Conservation (phyloP, 192 early-diverging fungal species). For the Umbelopsis sp. region DNA sequence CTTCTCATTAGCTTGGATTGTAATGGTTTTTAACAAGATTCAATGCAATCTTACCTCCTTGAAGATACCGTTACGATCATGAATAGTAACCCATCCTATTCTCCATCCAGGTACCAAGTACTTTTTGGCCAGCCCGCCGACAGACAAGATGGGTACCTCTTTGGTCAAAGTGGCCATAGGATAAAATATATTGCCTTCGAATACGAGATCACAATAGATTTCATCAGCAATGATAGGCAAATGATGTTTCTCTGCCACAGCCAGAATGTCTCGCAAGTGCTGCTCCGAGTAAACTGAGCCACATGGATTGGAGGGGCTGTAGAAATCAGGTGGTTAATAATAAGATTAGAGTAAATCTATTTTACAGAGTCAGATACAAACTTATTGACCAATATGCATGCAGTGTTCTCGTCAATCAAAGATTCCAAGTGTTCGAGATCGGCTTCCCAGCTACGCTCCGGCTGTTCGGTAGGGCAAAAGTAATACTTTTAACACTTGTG, state of each 20-base stretch:
- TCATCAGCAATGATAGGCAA: conserved; percentile 88
- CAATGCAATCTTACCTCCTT: conserved; percentile 14
- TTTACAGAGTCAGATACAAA: conserved; percentile 3
- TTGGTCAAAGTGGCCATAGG: conserved; percentile 72
- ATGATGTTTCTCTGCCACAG: conserved; percentile 71
- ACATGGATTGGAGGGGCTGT: conserved; percentile 85
- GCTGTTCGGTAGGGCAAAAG: conserved; percentile 35
- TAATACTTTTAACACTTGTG: neutral
- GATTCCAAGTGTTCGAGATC: conserved; percentile 80
- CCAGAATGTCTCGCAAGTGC: conserved; percentile 73
- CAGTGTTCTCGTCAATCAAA: conserved; percentile 80
- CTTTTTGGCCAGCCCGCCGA: conserved; percentile 87
- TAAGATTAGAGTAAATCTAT: neutral
- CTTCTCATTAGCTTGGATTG: conserved; percentile 22
- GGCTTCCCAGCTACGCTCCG: conserved; percentile 80
- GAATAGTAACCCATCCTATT: conserved; percentile 84
- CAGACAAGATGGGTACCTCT: conserved; percentile 81
- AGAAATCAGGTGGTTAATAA: neutral
- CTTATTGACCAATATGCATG: conserved; percentile 84
- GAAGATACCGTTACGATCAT: conserved; percentile 67
- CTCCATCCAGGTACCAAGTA: conserved; percentile 94
- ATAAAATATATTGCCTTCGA: conserved; percentile 59
- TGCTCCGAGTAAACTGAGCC: conserved; percentile 80
- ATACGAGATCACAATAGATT: conserved; percentile 92
- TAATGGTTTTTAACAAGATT: neutral